Conservation (phyloP, 1,139 yeast species). For the Scheffersomyces titani region DNA sequence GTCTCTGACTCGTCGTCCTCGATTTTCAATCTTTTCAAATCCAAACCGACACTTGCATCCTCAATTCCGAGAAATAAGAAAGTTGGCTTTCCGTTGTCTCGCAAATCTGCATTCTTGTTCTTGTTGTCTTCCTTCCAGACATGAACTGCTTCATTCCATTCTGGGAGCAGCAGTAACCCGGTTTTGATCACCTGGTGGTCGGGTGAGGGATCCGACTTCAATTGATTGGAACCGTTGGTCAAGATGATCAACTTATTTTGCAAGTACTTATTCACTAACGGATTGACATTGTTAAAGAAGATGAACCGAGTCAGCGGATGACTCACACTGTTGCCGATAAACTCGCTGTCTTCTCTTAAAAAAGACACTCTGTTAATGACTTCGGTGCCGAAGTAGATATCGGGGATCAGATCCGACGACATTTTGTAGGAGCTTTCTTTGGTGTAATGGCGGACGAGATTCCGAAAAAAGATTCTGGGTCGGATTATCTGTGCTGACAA, state of each 20-base stretch:
- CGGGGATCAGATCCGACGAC: conserved; percentile 25
- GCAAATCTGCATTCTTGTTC: conserved; percentile 30
- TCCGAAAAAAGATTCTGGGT: background rate
- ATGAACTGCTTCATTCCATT: conserved; percentile 26
- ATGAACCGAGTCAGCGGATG: conserved; percentile 60
- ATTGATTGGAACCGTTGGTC: conserved; percentile 36
- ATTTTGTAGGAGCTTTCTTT: conserved; percentile 8
- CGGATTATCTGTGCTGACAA: background rate
- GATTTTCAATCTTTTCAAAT: conserved; percentile 30
- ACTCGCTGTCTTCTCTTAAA: conserved; percentile 64
- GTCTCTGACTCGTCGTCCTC: conserved; percentile 16
- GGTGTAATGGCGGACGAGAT: conserved; percentile 19
- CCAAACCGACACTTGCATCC: conserved; percentile 50
- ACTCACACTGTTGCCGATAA: conserved; percentile 53
- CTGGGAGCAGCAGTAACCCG: conserved; percentile 18
- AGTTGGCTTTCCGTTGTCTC: conserved; percentile 40
- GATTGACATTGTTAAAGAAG: conserved; percentile 43
- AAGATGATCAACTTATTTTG: conserved; percentile 32
- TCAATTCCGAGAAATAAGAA: conserved; percentile 70
- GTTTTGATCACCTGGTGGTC: conserved; percentile 12
- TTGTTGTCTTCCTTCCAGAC: conserved; percentile 36
- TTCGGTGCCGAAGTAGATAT: conserved; percentile 50
- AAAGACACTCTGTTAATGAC: conserved; percentile 80
- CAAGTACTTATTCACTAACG: conserved; percentile 34
- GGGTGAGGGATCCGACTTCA: conserved; percentile 9